Conservation (phyloP, 2,329 filamentous ascomycete genomes). For the Trichoderma sp. region DNA sequence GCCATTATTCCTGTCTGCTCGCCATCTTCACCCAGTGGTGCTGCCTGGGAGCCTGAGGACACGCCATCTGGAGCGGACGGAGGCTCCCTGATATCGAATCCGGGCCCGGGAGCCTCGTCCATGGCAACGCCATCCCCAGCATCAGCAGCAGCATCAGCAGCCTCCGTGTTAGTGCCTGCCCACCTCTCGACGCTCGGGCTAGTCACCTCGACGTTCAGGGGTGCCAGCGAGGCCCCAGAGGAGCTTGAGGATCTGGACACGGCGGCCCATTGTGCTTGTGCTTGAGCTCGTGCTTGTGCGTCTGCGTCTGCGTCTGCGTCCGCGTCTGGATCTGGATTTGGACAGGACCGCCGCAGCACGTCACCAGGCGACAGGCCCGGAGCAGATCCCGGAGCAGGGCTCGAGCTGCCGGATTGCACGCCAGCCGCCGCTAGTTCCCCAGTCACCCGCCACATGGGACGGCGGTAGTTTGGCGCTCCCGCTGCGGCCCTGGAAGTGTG, state of each 20-base stretch:
- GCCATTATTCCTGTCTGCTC: slow-evolving; percentile 33
- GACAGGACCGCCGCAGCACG: neutral
- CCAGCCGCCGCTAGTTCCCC: neutral
- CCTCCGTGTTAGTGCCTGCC: neutral
- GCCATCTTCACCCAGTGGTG: slow-evolving; percentile 1
- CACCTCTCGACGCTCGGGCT: neutral
- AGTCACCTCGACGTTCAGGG: neutral
- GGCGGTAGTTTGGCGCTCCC: slow-evolving; percentile 11
- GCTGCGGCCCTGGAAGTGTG: slow-evolving; percentile 1
- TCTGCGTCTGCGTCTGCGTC: neutral
- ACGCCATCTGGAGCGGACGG: slow-evolving; percentile 14
- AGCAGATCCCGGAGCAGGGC: neutral
- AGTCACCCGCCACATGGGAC: slow-evolving; percentile 6
- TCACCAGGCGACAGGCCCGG: slow-evolving; percentile 2
- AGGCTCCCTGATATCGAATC: slow-evolving; percentile 4
- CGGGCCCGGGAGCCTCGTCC: neutral
- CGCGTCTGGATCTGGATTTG: neutral
- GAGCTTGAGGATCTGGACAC: neutral
- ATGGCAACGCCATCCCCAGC: neutral
- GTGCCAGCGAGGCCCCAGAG: neutral
- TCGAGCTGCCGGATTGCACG: neutral
- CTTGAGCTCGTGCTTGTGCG: neutral
- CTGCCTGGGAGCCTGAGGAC: slow-evolving; percentile 3
- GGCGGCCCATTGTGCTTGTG: neutral
- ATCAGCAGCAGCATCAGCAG: neutral